Conservation (phyloP, 2,329 filamentous ascomycete genomes). For the Trichoderma afroharzianum region DNA sequence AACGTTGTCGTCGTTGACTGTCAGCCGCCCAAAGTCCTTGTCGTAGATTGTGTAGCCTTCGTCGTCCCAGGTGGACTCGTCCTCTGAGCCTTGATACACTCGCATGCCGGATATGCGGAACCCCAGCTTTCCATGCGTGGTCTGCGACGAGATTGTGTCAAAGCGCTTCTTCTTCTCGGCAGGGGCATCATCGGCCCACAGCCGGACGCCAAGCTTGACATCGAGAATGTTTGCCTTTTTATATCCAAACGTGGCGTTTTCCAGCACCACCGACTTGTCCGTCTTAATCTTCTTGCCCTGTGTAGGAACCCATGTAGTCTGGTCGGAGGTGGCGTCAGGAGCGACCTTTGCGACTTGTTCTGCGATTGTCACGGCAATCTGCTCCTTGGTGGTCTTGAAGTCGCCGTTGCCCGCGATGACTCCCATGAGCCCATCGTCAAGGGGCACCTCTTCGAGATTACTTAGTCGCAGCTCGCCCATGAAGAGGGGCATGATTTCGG, state of each 20-base stretch:
- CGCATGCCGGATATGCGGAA: conserved; percentile 66
- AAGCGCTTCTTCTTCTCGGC: conserved; percentile 57
- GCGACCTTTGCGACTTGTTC: conserved; percentile 30
- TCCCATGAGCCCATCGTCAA: conserved; percentile 47
- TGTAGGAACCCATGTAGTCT: conserved; percentile 43
- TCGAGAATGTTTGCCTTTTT: conserved; percentile 85
- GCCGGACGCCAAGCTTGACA: conserved; percentile 78
- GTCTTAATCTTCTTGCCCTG: conserved; percentile 65
- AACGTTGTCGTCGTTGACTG: conserved; percentile 53
- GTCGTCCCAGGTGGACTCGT: conserved; percentile 48
- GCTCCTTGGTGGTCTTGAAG: conserved; percentile 32
- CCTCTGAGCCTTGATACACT: conserved; percentile 55
- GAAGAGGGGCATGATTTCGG: conserved; percentile 77
- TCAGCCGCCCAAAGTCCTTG: conserved; percentile 57
- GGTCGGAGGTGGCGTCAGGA: conserved; percentile 1
- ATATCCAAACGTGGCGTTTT: conserved; percentile 80
- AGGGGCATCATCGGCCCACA: conserved; percentile 77
- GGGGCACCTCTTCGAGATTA: conserved; percentile 45
- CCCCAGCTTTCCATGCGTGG: conserved; percentile 57
- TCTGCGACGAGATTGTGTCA: conserved; percentile 54
- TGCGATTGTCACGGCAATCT: conserved; percentile 32
- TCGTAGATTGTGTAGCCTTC: conserved; percentile 58
- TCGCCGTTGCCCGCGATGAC: conserved; percentile 38
- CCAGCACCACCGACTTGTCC: conserved; percentile 75
- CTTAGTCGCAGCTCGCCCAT: conserved; percentile 75